Evolutionary conservation across 768 basidiomycete species (phyloP).

Genomic region (Leccinum sublutescens): DNA sequence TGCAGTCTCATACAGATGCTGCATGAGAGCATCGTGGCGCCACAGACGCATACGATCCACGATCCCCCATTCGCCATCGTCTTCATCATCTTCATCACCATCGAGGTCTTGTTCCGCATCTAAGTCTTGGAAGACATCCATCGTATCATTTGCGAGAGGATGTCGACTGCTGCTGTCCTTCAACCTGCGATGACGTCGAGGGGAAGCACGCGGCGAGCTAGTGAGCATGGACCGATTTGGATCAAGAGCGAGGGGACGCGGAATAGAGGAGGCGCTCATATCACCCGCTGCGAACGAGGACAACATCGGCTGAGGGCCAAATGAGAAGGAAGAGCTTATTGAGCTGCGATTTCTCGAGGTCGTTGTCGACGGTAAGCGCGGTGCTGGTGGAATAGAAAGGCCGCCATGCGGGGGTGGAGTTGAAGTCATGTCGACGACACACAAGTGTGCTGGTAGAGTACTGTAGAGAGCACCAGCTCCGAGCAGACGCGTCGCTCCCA

Average conservation of each 20-base stretch:
- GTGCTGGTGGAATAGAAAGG: conserved; percentile 46
- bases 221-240: conserved; percentile 78
- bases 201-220: conserved; percentile 71
- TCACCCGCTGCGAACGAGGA: conserved; percentile 69
- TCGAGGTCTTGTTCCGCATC: conserved; percentile 57
- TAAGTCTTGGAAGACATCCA: conserved; percentile 73
- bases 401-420: conserved; percentile 50
- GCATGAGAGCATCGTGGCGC: conserved; percentile 98
- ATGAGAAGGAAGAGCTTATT: conserved; percentile 79
- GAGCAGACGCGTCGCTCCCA: no score
- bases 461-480: no score
- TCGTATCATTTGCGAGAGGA: conserved; percentile 75
- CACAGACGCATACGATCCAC: conserved; percentile 95
- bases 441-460: not conserved
- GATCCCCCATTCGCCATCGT: conserved; percentile 76
- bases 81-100: conserved; percentile 54
- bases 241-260: conserved; percentile 61
- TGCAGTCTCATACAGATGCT: conserved; percentile 96
- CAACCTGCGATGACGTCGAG: conserved; percentile 51
- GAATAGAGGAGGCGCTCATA: conserved; percentile 55
- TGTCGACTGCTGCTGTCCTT: conserved; percentile 59
- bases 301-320: conserved; percentile 74
- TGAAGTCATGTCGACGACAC: conserved; percentile 28
- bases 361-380: conserved; percentile 54
- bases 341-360: conserved; percentile 61